Conservation (phyloP, 805 yeast genomes). For the Lipomyces sp. region DNA sequence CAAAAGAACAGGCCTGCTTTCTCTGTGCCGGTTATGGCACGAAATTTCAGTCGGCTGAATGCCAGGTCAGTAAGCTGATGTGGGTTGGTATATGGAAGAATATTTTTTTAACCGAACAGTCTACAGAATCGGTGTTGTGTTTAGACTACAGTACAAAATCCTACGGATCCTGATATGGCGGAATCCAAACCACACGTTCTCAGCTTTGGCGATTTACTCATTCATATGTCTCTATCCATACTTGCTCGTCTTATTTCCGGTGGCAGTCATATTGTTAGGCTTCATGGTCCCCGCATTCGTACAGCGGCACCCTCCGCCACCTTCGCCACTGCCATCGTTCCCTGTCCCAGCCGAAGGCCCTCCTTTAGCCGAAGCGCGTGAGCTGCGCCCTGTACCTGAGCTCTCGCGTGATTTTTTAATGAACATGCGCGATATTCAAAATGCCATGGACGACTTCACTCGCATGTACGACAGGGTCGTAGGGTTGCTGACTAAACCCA, state of each 20-base stretch:
- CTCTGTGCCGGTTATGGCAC: conserved; percentile 60
- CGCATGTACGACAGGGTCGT: conserved; percentile 42
- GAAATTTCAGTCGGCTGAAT: conserved; percentile 63
- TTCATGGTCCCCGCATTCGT: conserved; percentile 73
- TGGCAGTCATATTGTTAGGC: conserved; percentile 58
- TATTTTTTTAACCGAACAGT: background rate
- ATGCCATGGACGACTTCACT: conserved; percentile 40
- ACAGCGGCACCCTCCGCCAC: conserved; percentile 62
- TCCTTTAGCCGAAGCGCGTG: conserved; percentile 34
- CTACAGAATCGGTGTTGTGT: conserved; percentile 58
- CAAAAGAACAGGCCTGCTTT: conserved; percentile 38
- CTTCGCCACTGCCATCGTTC: conserved; percentile 41
- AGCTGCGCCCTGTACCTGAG: conserved; percentile 39
- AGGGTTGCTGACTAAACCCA: conserved; percentile 29
- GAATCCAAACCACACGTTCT: conserved; percentile 69
- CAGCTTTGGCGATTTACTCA: conserved; percentile 63
- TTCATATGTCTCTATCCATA: conserved; percentile 73
- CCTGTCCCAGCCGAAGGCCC: conserved; percentile 40
- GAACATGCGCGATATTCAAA: conserved; percentile 63
- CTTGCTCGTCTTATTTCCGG: conserved; percentile 66
- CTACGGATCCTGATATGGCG: conserved; percentile 74
- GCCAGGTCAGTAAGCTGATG: conserved; percentile 33
- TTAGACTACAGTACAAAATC: conserved; percentile 64
- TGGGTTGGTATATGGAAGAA: background rate
- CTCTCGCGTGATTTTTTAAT: conserved; percentile 49